Evolutionary conservation across 106 monocot species (phyloP), one percentile per base, ranked within the genome.

Genomic region (Dioscorea dumetorum): DNA sequence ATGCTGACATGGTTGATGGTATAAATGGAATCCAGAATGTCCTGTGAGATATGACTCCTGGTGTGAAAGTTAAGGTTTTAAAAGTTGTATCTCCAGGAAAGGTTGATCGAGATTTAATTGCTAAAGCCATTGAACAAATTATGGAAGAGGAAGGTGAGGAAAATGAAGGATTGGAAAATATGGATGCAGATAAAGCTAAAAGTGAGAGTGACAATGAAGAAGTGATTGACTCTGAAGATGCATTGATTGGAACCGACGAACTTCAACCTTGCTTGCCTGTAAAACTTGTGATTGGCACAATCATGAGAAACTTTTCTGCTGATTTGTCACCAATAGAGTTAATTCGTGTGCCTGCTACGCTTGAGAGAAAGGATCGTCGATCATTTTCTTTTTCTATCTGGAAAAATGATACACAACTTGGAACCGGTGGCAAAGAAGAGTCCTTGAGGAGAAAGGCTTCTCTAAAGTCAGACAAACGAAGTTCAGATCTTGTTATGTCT

Each of bases 61-160:
- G 84, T 63, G 80, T 88, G 53, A 88, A 84, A 49, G 81, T 91
- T 48, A 95, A 77, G 70, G 85, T 95, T 31, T 70, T 91, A 11
- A 88, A 88, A 80, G 86, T 91, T 67, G 76, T 81, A 18, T 74
- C 88, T 41, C 79, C 82, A 14, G 86, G 78, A 17, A 88, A 86
- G 67, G 84, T 95, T 28, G 84, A 91, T 49, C 74, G 74, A 56
- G 88, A 95, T 81, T 58, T 88, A 63, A 89, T 95, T 53, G 76
- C 88, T 50, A 88, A 91, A 65, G 86, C 88, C 41, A 76, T 95
- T 60, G 95, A 91, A 62, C 85, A 91, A 53, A 95, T 95, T 62
- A 76, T 91, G 58, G 88, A 91, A 52, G 88, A 88, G n/a, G 85
- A 88, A n/a, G 91, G 86, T 64, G 88, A 83, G 18, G 79, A 73